Evolutionary conservation across 2,329 filamentous ascomycete species (phyloP), one percentile per base, ranked within the genome.

Genomic region (Aureobasidium sp.): DNA sequence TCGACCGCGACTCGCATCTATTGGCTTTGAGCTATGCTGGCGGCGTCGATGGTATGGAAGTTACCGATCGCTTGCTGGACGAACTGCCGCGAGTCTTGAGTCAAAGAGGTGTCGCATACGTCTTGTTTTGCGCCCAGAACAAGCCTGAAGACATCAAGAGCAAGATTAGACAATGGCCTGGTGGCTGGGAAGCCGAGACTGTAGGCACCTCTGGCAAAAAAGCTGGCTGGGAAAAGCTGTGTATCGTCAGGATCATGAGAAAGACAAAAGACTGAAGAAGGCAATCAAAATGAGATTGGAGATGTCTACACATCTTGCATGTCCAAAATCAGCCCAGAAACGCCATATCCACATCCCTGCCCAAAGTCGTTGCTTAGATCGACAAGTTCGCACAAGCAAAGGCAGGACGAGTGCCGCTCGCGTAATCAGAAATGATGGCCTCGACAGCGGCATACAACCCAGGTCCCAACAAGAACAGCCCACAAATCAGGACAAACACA

Each of bases 161-260:
- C 63, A 76, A 81, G 53, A 83, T 94, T 64, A 75, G 77, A 44
- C 69, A 66, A 3, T 84, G 88, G 84, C 77, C 76, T n/a, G 62
- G 65, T 15, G 78, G 72, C 5, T 97, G 93, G 94, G 80, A 74
- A 64, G 90, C 84, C 11, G 85, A 91, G 72, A 90, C 84, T 19
- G 91, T 96, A 5, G 88, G 89, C 7, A 82, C 81, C 60, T 97
- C 91, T 74, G 93, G 93, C 53, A 91, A 87, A 78, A 85, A 88
- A 73, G 93, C 89, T 33, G 94, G 94, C 0, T 96, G 93, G 92
- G 94, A 99, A 78, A 95, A 89, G 77, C 78, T 99, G 74, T 87
- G 91, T 70, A 88, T 99, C 68, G 78, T 97, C 68, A 84, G 92
- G 71, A 89, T 96, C 31, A 61, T 31, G 49, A 61, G 59, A 12